Percentiles rank a stretch among this genome's conserved stretches.
Conservation (phyloP, 495 filamentous ascomycete species). For the Terfezia claveryi region DNA sequence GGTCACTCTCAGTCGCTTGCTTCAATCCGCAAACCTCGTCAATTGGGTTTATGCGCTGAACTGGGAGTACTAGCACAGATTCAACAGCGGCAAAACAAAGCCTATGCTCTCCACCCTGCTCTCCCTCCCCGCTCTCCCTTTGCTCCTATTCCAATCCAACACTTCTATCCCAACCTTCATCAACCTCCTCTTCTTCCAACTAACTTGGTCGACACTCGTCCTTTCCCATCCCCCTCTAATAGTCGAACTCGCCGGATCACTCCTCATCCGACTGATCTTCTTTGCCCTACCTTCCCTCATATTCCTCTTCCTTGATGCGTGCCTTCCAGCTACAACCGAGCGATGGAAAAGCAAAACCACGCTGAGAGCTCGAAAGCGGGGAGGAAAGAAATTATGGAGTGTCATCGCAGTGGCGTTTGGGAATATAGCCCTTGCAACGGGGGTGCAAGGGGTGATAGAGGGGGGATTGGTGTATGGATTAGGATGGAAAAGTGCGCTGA, state of each 20-base stretch:
- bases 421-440: constrained; percentile 40
- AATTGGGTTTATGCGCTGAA: too few relatives aligned
- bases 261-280: constrained; percentile 45
- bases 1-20: too few relatives aligned
- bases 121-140: constrained; percentile 46
- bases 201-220: constrained; percentile 69
- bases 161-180: constrained; percentile 54
- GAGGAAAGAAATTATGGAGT: constrained; percentile 23
- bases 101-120: constrained; percentile 38
- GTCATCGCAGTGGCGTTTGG: constrained; percentile 34
- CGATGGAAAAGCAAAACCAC: constrained; percentile 48
- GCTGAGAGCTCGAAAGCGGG: constrained; percentile 34
- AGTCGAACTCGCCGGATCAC: constrained; percentile 50
- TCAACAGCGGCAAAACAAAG: background rate
- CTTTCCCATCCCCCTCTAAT: constrained; percentile 51
- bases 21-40: too few relatives aligned
- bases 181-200: constrained; percentile 75
- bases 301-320: constrained; percentile 51
- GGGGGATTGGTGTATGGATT: constrained; percentile 29
- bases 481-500: constrained; percentile 31
- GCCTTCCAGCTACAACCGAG: constrained; percentile 41
- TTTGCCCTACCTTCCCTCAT: constrained; percentile 50
- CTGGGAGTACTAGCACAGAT: too few relatives aligned
- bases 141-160: constrained; percentile 32
- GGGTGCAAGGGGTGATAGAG: constrained; percentile 36